Evolutionary conservation across 768 basidiomycete species (phyloP).

Genomic region (Pleurotus ostreatus): DNA sequence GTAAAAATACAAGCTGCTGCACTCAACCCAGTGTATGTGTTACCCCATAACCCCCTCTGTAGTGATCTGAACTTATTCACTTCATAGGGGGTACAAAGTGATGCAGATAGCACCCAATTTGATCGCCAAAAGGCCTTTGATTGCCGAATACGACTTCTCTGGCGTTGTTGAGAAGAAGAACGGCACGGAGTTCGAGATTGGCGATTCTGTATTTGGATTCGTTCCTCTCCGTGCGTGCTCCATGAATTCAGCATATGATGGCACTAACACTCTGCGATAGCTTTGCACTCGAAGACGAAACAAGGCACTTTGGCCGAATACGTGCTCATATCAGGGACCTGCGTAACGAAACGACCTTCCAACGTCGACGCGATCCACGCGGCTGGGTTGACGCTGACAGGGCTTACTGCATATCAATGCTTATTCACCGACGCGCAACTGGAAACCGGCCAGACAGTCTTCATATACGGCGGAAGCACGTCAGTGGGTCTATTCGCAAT

Average conservation of each 20-base stretch:
- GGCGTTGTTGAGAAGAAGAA: slow-evolving; percentile 59
- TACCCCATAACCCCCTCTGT: not conserved
- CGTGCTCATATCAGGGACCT: slow-evolving; percentile 35
- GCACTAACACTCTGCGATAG: slow-evolving; percentile 11
- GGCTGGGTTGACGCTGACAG: slow-evolving; percentile 54
- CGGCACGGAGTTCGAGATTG: slow-evolving; percentile 45
- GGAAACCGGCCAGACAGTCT: slow-evolving; percentile 53
- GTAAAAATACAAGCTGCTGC: slow-evolving; percentile 52
- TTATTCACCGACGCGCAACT: slow-evolving; percentile 44
- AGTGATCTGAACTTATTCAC: not conserved
- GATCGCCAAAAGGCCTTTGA: slow-evolving; percentile 41
- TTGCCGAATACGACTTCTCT: slow-evolving; percentile 59
- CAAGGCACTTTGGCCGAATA: slow-evolving; percentile 64
- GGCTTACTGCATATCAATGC: slow-evolving; percentile 54
- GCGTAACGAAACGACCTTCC: slow-evolving; percentile 40
- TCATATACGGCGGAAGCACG: slow-evolving; percentile 71
- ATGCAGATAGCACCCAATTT: slow-evolving; percentile 46
- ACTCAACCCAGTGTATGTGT: slow-evolving; percentile 62
- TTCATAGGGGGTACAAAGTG: slow-evolving; percentile 53
- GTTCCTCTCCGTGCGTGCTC: slow-evolving; percentile 31
- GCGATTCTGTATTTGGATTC: slow-evolving; percentile 65
- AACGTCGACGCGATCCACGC: slow-evolving; percentile 53
- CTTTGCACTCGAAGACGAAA: slow-evolving; percentile 28
- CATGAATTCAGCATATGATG: not conserved
- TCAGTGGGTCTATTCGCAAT: slow-evolving; percentile 66